phyloP scores from a whole-genome alignment of 768 basidiomycete genomes.

The Boletus coccyginus region DNA sequence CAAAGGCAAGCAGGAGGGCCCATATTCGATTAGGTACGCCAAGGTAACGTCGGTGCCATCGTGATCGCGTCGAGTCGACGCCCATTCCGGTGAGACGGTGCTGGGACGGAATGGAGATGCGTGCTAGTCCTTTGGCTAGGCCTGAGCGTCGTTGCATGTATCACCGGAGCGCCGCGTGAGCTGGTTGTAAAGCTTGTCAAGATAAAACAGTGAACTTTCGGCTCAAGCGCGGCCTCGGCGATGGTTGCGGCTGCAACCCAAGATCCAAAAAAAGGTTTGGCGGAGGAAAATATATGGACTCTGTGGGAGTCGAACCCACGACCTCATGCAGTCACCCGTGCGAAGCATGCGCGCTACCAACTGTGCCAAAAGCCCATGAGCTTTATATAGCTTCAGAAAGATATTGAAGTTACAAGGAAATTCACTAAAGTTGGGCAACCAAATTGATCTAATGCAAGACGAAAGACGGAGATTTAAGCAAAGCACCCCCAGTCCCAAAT shows the following conservation, averaged over 20 bases:
- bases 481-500: not conserved
- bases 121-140: conserved; percentile 47
- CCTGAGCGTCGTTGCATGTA: conserved; percentile 65
- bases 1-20: conserved; percentile 54
- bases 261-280: no score
- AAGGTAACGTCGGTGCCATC: conserved; percentile 53
- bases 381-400: no score
- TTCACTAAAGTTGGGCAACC: not conserved
- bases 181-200: not conserved
- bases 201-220: conserved; percentile 3
- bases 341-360: conserved; percentile 35
- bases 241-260: not conserved
- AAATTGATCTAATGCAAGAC: not conserved
- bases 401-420: not conserved
- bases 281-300: conserved; percentile 14
- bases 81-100: conserved; percentile 43
- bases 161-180: conserved; percentile 1
- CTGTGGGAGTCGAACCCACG: conserved; percentile 38
- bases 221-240: not conserved
- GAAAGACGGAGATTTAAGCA: conserved; percentile 16
- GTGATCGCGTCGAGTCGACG: conserved; percentile 45
- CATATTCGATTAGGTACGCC: conserved; percentile 71
- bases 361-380: conserved; percentile 51
- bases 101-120: conserved; percentile 50
- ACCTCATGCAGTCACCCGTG: conserved; percentile 29